Evolutionary conservation across 2,329 filamentous ascomycete genomes (phyloP).

Genomic region (Arthrobotrys sinensis): DNA sequence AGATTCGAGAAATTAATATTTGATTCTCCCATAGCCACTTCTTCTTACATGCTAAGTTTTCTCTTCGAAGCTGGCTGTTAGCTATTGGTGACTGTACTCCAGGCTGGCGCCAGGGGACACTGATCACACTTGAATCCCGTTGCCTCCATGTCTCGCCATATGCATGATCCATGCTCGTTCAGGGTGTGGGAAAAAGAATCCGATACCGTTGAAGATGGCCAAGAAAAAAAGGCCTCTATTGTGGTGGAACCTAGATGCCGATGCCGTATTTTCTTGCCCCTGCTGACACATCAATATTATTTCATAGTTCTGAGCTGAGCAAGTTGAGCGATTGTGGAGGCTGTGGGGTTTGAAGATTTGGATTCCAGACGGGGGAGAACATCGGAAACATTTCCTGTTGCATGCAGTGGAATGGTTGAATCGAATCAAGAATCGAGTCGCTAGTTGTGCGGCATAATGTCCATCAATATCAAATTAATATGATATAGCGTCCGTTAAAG

Average conservation of each 20-base stretch:
- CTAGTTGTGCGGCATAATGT: constrained; percentile 37
- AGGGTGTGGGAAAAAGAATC: constrained; percentile 31
- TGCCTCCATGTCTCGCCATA: constrained; percentile 27
- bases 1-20: not conserved
- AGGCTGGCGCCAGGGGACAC: constrained; percentile 6
- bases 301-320: constrained; percentile 14
- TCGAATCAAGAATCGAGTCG: constrained; percentile 16
- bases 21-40: not conserved
- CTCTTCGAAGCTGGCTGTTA: not conserved
- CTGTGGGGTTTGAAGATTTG: constrained; percentile 25
- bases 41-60: not conserved
- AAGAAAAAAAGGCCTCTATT: constrained; percentile 11
- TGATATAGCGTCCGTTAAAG: constrained; percentile 1
- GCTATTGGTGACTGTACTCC: not conserved
- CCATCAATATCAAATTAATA: not conserved
- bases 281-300: constrained; percentile 28
- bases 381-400: constrained; percentile 18
- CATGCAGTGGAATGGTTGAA: constrained; percentile 1
- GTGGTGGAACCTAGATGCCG: constrained; percentile 11
- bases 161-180: constrained; percentile 28
- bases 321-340: constrained; percentile 13
- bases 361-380: not conserved
- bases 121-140: constrained; percentile 18
- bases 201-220: constrained; percentile 24
- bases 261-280: constrained; percentile 21